phyloP scores from a whole-genome alignment of 192 early-diverging fungal genomes.

The Lobulomyces angularis region DNA sequence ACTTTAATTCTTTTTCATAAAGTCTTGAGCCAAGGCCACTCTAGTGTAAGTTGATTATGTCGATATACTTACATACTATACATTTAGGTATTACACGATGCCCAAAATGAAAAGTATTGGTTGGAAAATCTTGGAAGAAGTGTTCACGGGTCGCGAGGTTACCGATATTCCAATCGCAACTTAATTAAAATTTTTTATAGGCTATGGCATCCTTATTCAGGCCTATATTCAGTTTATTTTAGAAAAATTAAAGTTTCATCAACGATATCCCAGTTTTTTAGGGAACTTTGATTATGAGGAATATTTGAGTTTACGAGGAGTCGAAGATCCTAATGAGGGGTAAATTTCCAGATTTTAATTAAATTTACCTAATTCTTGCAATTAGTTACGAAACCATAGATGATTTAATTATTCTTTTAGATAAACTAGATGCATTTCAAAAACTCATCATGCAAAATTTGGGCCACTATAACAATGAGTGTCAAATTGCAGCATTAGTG shows the following conservation, averaged over 20 bases:
- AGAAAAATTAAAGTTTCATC: conserved; percentile 85
- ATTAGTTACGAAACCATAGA: conserved; percentile 87
- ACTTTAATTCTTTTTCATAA: conserved; percentile 89
- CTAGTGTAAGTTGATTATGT: conserved; percentile 35
- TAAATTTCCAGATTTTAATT: conserved; percentile 14
- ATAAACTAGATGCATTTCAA: conserved; percentile 83
- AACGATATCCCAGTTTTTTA: conserved; percentile 79
- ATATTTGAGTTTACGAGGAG: conserved; percentile 81
- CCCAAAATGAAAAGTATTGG: conserved; percentile 65
- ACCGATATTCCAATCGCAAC: conserved; percentile 30
- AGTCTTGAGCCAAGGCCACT: conserved; percentile 85
- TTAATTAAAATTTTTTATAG: conserved; percentile 6
- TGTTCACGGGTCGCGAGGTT: conserved; percentile 9
- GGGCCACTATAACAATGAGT: conserved; percentile 77
- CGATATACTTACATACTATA: not conserved
- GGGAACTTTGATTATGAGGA: conserved; percentile 97
- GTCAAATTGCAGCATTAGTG: conserved; percentile 85
- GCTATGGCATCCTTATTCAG: conserved; percentile 77
- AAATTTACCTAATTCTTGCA: not conserved
- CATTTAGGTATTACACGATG: conserved; percentile 68
- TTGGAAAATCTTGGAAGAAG: conserved; percentile 54
- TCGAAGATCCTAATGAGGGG: conserved; percentile 98
- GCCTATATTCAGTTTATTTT: conserved; percentile 80
- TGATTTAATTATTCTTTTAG: conserved; percentile 82
- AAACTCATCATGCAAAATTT: conserved; percentile 79